A percentile compares a stretch with the other conserved stretches of the same genome.
Conservation (phyloP, 2,329 filamentous ascomycete genomes). For the Emmonsiellopsis sp. region DNA sequence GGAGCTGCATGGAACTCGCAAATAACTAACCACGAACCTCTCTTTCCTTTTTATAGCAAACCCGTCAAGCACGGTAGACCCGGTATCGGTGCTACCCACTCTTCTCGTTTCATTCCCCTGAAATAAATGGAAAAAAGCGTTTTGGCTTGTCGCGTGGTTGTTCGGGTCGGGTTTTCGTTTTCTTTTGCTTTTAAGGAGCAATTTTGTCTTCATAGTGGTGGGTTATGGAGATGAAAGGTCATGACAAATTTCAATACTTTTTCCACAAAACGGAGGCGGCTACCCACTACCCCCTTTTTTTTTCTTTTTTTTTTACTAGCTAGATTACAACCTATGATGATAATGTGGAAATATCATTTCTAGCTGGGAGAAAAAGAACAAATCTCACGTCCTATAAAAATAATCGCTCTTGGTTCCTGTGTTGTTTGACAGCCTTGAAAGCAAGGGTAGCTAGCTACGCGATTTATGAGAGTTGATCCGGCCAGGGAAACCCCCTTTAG, state of each 20-base stretch:
- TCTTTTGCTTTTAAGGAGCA: background rate
- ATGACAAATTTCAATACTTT: background rate
- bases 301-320: background rate
- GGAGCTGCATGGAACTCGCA: slow-evolving; percentile 27
- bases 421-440: too few species aligned
- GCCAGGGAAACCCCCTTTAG: too few species aligned
- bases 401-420: too few species aligned
- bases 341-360: background rate
- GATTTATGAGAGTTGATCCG: too few species aligned
- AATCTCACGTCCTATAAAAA: background rate
- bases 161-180: slow-evolving; percentile 2
- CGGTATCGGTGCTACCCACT: slow-evolving; percentile 99
- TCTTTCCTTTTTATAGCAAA: slow-evolving; percentile 54
- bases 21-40: slow-evolving; percentile 29
- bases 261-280: background rate
- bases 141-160: background rate
- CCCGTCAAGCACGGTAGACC: slow-evolving; percentile 99
- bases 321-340: background rate
- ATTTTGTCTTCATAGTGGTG: slow-evolving; percentile 1
- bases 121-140: slow-evolving; percentile 57
- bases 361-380: background rate
- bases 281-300: background rate
- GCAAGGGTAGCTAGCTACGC: too few species aligned
- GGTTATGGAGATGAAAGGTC: slow-evolving; percentile 1
- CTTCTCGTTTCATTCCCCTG: slow-evolving; percentile 99